phyloP scores from a whole-genome alignment of 441 rosid genomes.

The Erysimum pusillum region DNA sequence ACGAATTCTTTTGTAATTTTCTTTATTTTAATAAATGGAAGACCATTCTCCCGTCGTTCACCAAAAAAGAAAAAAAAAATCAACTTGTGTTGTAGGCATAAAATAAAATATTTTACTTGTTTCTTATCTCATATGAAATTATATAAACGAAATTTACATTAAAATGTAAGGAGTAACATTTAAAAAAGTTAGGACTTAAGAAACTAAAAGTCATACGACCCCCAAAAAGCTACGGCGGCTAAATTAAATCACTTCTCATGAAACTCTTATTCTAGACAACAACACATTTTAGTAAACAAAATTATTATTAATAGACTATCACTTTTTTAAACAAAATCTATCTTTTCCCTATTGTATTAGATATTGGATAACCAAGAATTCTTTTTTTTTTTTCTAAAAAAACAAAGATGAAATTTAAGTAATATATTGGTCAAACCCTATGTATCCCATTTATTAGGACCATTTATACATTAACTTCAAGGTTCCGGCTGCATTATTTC shows the following conservation, averaged over 20 bases:
- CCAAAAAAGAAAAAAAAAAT: too few relatives aligned
- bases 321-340: background rate
- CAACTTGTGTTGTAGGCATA: background rate
- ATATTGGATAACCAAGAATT: background rate
- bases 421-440: background rate
- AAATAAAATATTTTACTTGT: background rate
- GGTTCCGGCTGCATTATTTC: background rate
- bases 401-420: background rate
- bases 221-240: too few relatives aligned
- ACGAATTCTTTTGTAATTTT: too few relatives aligned
- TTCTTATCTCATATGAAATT: background rate
- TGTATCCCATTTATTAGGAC: slow-evolving; percentile 2
- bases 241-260: too few relatives aligned
- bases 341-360: background rate
- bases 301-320: background rate
- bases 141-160: background rate
- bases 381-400: background rate
- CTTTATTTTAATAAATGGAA: too few relatives aligned
- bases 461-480: slow-evolving; percentile 9
- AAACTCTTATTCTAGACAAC: background rate
- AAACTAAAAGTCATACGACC: too few relatives aligned
- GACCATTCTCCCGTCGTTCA: too few relatives aligned
- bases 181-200: too few relatives aligned
- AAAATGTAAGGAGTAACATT: too few relatives aligned
- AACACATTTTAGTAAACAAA: background rate